Base-by-base conservation (phyloP, 225 moss, liverwort and hornwort genomes). In the Rhytidiadelphus loreus region DNA sequence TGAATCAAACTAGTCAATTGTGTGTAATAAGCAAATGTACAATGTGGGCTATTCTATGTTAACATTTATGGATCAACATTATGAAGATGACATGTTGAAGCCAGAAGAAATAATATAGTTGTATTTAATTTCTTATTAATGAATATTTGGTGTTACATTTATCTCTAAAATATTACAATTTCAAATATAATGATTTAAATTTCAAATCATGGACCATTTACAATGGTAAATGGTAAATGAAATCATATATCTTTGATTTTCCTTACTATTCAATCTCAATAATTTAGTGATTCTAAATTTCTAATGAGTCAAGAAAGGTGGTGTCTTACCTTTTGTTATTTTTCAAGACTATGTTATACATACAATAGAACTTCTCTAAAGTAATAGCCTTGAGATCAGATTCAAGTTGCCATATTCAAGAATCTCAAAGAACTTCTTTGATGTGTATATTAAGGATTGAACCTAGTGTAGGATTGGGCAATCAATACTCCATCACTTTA, bases 31-130 rank as follows among this genome's bases (percentile, higher is more conserved):
- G 3, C 33, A 52, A 22, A 8, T 21, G 3, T 33, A 30, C 23
- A 23, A 30, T 0, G 6, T 6, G 4, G n/a, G 3, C 7, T 7
- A 46, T 30, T 0, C 0, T 48, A 12, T 10, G 1, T 48, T 30
- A 48, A 19, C 1, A 48, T 48, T 74, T 48, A 12, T 77, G 2
- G 14, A 52, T 52, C 6, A 53, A 53, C 6, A 14, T 9, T 23
- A 48, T 4, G 0, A 35, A 35, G 13, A 35, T 33, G 50, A 33
- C 0, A 35, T 33, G 8, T 76, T 1, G 7, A 33, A 52, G 3
- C 4, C 2, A 33, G 8, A 50, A 33, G 16, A 33, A 30, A 50
- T 52, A 52, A 35, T 35, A 23, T 77, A 1, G 13, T 33, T 35
- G 35, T 52, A 35, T 35, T 23, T 15, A 33, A 76, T 33, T 5